Evolutionary conservation across 2,329 filamentous ascomycete genomes (phyloP), one percentile per base, ranked within the genome.

Genomic region (Fusarium pininemorale): DNA sequence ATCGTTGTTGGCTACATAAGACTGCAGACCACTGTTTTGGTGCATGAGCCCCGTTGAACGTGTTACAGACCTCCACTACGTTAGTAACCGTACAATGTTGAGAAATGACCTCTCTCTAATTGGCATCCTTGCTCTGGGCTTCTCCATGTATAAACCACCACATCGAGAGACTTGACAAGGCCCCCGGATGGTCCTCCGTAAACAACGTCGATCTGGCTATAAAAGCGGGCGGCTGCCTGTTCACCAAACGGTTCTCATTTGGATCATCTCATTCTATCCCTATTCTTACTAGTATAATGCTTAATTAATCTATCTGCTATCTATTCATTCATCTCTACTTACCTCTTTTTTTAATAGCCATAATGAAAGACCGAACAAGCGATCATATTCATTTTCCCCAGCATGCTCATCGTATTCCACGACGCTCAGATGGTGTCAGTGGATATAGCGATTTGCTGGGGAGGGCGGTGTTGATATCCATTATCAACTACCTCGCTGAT

Each of bases 401-500:
- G 28, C 63, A 74, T 47, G 72, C 72, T 30, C 54, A 72, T 13
- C 70, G 71, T 14, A 63, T 72, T 9, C 71, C 70, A 12, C 66
- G 62, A 28, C 70, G 71, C 32, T n/a, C 55, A 28, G 55, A 73
- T n/a, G 71, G 66, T 6, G 24, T 39, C 42, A 68, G 57, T 45
- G 71, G 71, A 28, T 73, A 73, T 18, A 57, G 63, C 30, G 71
- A 73, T 39, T 41, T 62, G 22, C 28, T 74, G 18, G 71, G 71
- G 22, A 70, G 71, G 59, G 71, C 71, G n/a, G 71, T 73, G 6
- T 39, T 73, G 48, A 74, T 73, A 37, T 70, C 68, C 20, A 73
- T 73, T 50, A 47, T 73, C 70, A 73, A 73, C 42, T 74, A 72
- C 41, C 67, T 73, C 4, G 71, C 71, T 44, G 70, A 73, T 45